Percentiles rank a stretch among this genome's conserved stretches.
phyloP scores from a whole-genome alignment of 352 stramenopile species.

The Aphanomyces stellatus region DNA sequence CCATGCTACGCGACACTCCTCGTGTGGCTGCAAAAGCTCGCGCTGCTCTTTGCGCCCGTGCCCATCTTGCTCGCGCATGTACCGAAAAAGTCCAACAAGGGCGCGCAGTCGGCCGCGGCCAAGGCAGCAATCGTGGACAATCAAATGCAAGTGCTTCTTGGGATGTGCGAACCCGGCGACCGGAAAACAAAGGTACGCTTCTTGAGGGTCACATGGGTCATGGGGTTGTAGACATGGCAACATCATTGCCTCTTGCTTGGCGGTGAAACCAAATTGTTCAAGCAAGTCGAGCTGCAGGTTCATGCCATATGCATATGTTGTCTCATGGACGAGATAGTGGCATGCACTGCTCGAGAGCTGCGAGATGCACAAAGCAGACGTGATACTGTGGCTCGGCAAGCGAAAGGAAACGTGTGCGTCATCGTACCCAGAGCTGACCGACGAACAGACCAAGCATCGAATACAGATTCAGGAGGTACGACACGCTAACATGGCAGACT shows the following conservation, averaged over 20 bases:
- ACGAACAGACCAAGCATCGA: not conserved
- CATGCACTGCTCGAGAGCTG: not conserved
- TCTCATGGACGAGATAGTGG: not conserved
- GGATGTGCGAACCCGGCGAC: not conserved
- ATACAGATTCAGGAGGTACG: not conserved
- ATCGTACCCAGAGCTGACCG: not conserved
- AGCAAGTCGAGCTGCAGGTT: not conserved
- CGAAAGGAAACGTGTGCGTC: not conserved
- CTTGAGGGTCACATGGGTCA: not conserved
- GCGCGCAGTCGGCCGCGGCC: not conserved
- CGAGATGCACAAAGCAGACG: not conserved
- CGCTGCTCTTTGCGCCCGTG: not conserved
- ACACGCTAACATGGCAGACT: no score
- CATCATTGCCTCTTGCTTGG: not conserved
- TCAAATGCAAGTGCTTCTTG: not conserved
- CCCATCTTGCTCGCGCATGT: not conserved
- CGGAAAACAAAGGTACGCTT: not conserved
- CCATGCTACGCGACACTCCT: not conserved
- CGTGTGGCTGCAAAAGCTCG: not conserved
- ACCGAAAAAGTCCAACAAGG: not conserved
- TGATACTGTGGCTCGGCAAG: not conserved
- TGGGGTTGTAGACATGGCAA: conserved; percentile 1
- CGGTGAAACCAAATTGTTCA: not conserved
- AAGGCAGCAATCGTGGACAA: not conserved
- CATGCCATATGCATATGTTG: not conserved